A percentile compares a stretch with the other conserved stretches of the same genome.
Evolutionary conservation across 176 grass and related monocot species (phyloP).

Genomic region (Juncus inflexus): DNA sequence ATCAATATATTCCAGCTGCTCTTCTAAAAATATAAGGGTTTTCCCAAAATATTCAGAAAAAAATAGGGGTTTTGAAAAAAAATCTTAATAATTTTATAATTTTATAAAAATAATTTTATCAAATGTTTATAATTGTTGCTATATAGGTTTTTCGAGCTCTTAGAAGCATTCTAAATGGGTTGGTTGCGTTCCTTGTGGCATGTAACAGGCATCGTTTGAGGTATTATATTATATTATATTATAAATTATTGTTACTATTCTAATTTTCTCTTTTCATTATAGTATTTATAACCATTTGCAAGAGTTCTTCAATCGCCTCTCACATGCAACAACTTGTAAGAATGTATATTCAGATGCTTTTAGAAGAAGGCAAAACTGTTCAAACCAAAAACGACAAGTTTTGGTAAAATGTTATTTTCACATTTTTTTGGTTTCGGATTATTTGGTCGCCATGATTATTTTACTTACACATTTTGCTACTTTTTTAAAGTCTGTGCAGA

Average conservation of each 20-base stretch:
- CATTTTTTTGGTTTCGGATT: too few relatives aligned
- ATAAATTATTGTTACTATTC: not conserved
- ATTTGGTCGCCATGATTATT: too few relatives aligned
- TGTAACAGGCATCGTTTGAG: slow-evolving; percentile 83
- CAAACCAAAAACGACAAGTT: slow-evolving; percentile 2
- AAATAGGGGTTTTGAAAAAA: too few relatives aligned
- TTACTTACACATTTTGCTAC: too few relatives aligned
- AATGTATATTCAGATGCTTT: slow-evolving; percentile 8
- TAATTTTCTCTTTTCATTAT: slow-evolving; percentile 7
- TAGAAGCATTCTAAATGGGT: slow-evolving; percentile 71
- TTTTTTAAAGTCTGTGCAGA: not conserved
- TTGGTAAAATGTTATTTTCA: too few relatives aligned
- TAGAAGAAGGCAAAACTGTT: slow-evolving; percentile 14
- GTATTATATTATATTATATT: slow-evolving; percentile 11
- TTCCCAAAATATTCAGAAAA: too few relatives aligned
- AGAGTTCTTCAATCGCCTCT: slow-evolving; percentile 19
- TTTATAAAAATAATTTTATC: too few relatives aligned
- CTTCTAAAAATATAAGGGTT: too few relatives aligned
- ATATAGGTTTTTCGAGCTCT: slow-evolving; percentile 66
- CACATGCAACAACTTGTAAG: slow-evolving; percentile 3
- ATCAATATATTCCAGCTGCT: too few relatives aligned
- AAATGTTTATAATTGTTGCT: too few relatives aligned
- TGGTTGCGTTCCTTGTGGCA: slow-evolving; percentile 45
- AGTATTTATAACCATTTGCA: slow-evolving; percentile 70
- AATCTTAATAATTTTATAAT: too few relatives aligned